phyloP scores from a whole-genome alignment of 345 rosid species.

The Leavenworthia alabamica region DNA sequence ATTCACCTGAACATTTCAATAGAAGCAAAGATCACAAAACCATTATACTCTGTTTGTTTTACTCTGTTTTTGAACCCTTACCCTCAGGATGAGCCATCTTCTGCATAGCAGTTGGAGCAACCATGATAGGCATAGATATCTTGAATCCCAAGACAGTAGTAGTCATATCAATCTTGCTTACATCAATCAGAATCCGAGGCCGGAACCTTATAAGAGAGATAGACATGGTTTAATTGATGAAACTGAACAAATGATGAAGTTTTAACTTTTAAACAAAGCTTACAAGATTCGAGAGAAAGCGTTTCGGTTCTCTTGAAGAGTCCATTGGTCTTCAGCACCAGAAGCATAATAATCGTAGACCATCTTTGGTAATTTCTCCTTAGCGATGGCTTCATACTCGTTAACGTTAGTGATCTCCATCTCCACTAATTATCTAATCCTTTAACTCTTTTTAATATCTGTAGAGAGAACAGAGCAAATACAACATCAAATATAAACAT shows the following conservation, averaged over 20 bases:
- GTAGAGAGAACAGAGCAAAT: not conserved
- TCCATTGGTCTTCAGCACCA: slow-evolving; percentile 73
- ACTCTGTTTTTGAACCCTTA: slow-evolving; percentile 14
- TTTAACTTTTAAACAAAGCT: slow-evolving; percentile 13
- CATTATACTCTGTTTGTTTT: not conserved
- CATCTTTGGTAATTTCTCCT: slow-evolving; percentile 62
- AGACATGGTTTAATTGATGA: not conserved
- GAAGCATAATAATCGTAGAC: slow-evolving; percentile 64
- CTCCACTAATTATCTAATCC: slow-evolving; percentile 4
- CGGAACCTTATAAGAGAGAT: slow-evolving; percentile 40
- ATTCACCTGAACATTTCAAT: slow-evolving; percentile 47
- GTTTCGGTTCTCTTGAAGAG: slow-evolving; percentile 49
- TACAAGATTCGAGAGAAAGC: slow-evolving; percentile 64
- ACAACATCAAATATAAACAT: not conserved
- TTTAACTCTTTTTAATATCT: not conserved
- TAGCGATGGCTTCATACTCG: slow-evolving; percentile 64
- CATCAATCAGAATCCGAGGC: slow-evolving; percentile 70
- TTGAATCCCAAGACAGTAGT: slow-evolving; percentile 66
- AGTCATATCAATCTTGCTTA: slow-evolving; percentile 62
- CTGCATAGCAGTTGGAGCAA: slow-evolving; percentile 77
- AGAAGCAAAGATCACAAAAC: not conserved
- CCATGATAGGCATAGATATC: slow-evolving; percentile 75
- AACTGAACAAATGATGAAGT: not conserved
- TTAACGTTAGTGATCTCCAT: slow-evolving; percentile 67
- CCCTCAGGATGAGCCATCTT: slow-evolving; percentile 93